A percentile compares a stretch with the other conserved stretches of the same genome.
These are phyloP conservation scores for Myxozyma geophila DNA, from an alignment of 805 yeast species.

Conservation along the genomic window DNA sequence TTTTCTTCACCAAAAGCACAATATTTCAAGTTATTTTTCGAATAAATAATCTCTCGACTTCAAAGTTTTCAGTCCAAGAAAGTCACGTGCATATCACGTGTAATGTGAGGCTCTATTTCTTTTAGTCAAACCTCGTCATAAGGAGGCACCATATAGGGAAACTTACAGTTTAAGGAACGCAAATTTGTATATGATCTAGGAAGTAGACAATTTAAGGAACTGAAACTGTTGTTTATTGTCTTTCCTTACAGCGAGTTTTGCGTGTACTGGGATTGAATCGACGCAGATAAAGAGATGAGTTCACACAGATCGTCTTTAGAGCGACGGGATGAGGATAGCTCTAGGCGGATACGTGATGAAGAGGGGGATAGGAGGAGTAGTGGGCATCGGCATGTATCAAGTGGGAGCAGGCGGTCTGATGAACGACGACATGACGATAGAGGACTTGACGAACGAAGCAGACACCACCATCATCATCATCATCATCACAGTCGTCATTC, in stretches of 20 bases:
- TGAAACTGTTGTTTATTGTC: too few species aligned
- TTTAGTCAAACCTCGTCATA: too few species aligned
- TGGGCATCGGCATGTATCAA: neutral
- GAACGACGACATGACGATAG: neutral
- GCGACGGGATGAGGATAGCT: neutral
- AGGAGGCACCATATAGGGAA: too few species aligned
- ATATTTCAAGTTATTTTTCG: neutral
- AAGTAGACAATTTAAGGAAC: too few species aligned
- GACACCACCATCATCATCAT: slow-evolving; percentile 8
- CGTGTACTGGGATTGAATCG: too few species aligned
- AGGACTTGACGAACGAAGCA: neutral
- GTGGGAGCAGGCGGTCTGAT: neutral
- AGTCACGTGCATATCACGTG: too few species aligned
- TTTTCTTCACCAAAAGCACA: neutral
- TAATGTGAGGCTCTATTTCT: too few species aligned
- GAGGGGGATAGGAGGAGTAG: too few species aligned
- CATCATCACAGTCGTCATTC: neutral
- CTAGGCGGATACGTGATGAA: too few species aligned
- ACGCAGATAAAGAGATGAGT: neutral
- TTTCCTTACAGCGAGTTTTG: too few species aligned
- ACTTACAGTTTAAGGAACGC: too few species aligned
- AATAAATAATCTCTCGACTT: neutral
- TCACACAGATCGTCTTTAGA: neutral
- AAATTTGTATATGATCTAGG: too few species aligned
- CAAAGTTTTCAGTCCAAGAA: neutral